Conservation (phyloP, 2,329 filamentous ascomycete genomes). For the Metarhizium album region DNA sequence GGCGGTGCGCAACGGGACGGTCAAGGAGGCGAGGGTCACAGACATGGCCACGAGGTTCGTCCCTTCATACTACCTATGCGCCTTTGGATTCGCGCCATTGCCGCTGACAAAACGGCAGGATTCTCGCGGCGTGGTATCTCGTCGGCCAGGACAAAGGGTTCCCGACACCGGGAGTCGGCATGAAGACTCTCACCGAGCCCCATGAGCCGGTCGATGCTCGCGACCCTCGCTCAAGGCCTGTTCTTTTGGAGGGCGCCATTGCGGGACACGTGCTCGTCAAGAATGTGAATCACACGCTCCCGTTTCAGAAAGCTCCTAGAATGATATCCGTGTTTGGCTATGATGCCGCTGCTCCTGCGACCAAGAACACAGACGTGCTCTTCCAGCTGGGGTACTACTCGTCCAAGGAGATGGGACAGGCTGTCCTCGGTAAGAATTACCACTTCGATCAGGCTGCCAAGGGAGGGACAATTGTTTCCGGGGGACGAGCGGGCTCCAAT, state of each 20-base stretch:
- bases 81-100: not conserved
- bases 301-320: slow-evolving; percentile 43
- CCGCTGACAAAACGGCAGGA: slow-evolving; percentile 26
- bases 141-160: slow-evolving; percentile 38
- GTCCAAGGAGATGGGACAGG: slow-evolving; percentile 33
- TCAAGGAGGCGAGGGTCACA: slow-evolving; percentile 58
- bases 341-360: slow-evolving; percentile 45
- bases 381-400: slow-evolving; percentile 38
- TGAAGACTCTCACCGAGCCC: slow-evolving; percentile 49
- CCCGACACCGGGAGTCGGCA: slow-evolving; percentile 34
- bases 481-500: slow-evolving; percentile 40
- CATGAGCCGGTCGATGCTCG: slow-evolving; percentile 39
- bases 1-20: slow-evolving; percentile 66
- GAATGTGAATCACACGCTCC: slow-evolving; percentile 53
- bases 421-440: slow-evolving; percentile 28
- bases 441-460: slow-evolving; percentile 38
- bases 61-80: slow-evolving; percentile 27
- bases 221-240: slow-evolving; percentile 30
- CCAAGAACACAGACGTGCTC: slow-evolving; percentile 35
- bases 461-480: slow-evolving; percentile 41
- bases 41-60: slow-evolving; percentile 62
- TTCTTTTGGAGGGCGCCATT: slow-evolving; percentile 42
- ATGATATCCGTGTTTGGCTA: slow-evolving; percentile 50
- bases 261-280: slow-evolving; percentile 66
- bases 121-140: slow-evolving; percentile 51